A percentile compares a stretch with the other conserved stretches of the same genome.
These are phyloP conservation scores for Calonectria pteridis DNA, from an alignment of 2,329 filamentous ascomycete species.

Conservation along the genomic window DNA sequence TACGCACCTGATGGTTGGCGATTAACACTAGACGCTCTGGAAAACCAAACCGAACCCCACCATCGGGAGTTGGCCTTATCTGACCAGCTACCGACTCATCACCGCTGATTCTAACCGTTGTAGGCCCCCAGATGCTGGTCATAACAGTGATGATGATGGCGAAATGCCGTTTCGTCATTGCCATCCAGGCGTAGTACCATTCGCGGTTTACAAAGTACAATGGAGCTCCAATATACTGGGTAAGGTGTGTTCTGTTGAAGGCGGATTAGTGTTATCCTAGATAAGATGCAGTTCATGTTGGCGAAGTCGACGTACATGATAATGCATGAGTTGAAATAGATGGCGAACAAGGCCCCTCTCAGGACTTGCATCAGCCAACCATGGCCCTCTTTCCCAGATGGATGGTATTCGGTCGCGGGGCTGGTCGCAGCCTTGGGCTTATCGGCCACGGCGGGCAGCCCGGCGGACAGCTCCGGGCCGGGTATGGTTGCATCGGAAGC, in stretches of 20 bases:
- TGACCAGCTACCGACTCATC: conserved; percentile 84
- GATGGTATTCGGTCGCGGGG: conserved; percentile 54
- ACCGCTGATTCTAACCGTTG: conserved; percentile 84
- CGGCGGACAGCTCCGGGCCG: conserved; percentile 46
- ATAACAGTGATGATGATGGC: conserved; percentile 82
- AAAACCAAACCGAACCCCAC: conserved; percentile 82
- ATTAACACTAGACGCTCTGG: conserved; percentile 86
- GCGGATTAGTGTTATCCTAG: conserved; percentile 22
- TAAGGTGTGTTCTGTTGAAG: conserved; percentile 69
- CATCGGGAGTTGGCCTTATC: conserved; percentile 76
- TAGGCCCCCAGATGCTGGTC: conserved; percentile 91
- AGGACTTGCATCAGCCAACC: conserved; percentile 62
- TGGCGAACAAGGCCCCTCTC: conserved; percentile 62
- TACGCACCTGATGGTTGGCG: conserved; percentile 83
- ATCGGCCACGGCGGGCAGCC: conserved; percentile 39
- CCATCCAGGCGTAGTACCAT: conserved; percentile 88
- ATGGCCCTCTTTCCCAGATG: conserved; percentile 68
- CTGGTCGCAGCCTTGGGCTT: conserved; percentile 25
- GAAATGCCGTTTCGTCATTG: conserved; percentile 87
- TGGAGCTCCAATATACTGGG: conserved; percentile 81
- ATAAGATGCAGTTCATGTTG: not conserved
- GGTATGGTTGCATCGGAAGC: conserved; percentile 44
- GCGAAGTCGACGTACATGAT: conserved; percentile 58
- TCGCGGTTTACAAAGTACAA: conserved; percentile 82
- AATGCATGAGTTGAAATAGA: conserved; percentile 66